Base-by-base conservation (phyloP, 306 rosid genomes). In the Cercis canadensis region DNA sequence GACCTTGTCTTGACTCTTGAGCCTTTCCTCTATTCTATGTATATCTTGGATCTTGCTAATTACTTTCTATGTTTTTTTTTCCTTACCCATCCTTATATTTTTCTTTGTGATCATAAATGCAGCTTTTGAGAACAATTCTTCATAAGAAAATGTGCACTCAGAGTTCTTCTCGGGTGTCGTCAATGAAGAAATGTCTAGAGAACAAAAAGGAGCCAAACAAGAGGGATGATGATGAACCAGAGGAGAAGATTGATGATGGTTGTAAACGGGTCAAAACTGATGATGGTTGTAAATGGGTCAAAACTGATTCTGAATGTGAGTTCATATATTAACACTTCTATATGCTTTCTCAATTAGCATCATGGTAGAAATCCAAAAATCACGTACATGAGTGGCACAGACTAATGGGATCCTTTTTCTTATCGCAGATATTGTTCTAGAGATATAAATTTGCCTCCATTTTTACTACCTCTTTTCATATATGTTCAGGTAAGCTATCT, bases 231-330 rank as follows among this genome's bases (percentile, higher is more conserved):
- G 86, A 80, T 65, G 88, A 84, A 70, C 12, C 68, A 40, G 80
- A 45, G 9, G 78, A 75, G 76, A 89, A 79, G 68, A 52, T 31
- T 12, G 82, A 80, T 73, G 88, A 77, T 67, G 95, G 92, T 15
- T 75, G 83, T 67, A 95, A 87, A 89, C 89, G 99, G 99, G 97
- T 86, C 80, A 91, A 79, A 70, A 52, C 36, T 10, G 82, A 80
- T 73, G 87, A 77, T 67, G 95, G 92, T 18, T 75, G 83, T 67
- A 95, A 89, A 89, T 95, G 99, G 99, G 97, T 86, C 80, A 91
- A 87, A 82, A 95, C 99, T 54, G 97, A 95, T 85, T 91, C 99
- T 52, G 99, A 95, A 81, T 95, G 99, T 95, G 80, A 87, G 91
- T 82, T 67, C 43, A 37, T 12, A 37, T 7, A 36, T 32, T 45